Base-by-base conservation (phyloP, 257 asterid genomes). In the Parsonsia alboflavescens region DNA sequence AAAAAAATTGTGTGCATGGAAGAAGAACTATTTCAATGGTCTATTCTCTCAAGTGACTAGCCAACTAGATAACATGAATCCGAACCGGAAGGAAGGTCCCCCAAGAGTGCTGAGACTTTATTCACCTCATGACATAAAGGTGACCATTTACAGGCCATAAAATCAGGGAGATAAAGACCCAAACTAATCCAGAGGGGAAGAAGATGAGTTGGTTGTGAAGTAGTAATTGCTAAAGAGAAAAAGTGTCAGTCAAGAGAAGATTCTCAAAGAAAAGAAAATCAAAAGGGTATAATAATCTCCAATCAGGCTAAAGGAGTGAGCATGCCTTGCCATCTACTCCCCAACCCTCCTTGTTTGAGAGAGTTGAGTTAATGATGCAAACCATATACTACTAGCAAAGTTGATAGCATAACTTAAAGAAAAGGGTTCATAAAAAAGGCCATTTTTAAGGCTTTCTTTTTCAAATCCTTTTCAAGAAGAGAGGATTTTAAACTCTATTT, bases 221-320 rank as follows among this genome's bases (percentile, higher is more conserved):
- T 26, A 42, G 50, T 65, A 65, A 39, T 65, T 65, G 70, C 8
- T 42, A 19, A 19, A 53, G 2, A 5, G 9, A 50, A 50, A 5
- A 50, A 16, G 7, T 33, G 6, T 15, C 6, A 16, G 68, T 15
- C 68, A 63, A 64, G 70, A 64, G 54, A 76, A 64, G 54, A 76
- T 76, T 57, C 13, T 39, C 39, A 58, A 69, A 69, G 39, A 33
- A 33, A 33, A 33, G 39, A 79, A 26, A 5, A 8, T 46, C 42
- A 24, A 77, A 54, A 61, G 73, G 70, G 48, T 42, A 54, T n/a
- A 56, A 73, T 77, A 77, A 77, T 62, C 15, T 48, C 49, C 56
- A 77, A 74, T 81, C 80, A 81, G 77, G 72, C 68, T 33, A 77
- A 81, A 81, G 76, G 77, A 77, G 75, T 70, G 84, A 77, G 30